A percentile compares a stretch with the other conserved stretches of the same genome.
phyloP scores from a whole-genome alignment of 2,329 filamentous ascomycete genomes.

The Sporothrix sp. region DNA sequence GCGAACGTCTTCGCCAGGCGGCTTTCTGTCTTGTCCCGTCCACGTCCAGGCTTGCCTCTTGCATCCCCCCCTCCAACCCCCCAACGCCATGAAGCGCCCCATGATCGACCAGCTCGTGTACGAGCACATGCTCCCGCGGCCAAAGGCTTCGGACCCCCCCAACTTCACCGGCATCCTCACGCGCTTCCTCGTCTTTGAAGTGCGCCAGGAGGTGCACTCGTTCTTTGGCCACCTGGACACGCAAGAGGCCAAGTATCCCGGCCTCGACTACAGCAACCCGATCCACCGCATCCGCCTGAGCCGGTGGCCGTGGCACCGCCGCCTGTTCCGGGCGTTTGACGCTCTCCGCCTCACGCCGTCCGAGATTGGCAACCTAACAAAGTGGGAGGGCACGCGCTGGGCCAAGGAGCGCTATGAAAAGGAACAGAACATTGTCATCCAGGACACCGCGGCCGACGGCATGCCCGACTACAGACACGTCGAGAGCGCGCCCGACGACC shows the following conservation, averaged over 20 bases:
- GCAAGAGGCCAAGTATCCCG: constrained; percentile 71
- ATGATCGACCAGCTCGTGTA: constrained; percentile 65
- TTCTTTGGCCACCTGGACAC: constrained; percentile 75
- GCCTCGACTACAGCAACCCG: constrained; percentile 64
- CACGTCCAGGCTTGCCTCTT: too few relatives aligned
- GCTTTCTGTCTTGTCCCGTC: too few relatives aligned
- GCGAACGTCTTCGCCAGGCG: too few relatives aligned
- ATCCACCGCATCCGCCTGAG: constrained; percentile 70
- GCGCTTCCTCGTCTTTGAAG: constrained; percentile 63
- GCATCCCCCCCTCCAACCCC: too few relatives aligned
- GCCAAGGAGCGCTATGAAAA: constrained; percentile 70
- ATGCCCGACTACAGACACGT: constrained; percentile 49
- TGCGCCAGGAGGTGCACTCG: constrained; percentile 66
- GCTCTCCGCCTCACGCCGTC: constrained; percentile 54
- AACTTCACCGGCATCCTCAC: constrained; percentile 62
- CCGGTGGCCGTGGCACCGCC: constrained; percentile 66
- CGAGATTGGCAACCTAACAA: constrained; percentile 63
- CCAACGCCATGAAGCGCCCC: constrained; percentile 55
- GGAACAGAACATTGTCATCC: constrained; percentile 60
- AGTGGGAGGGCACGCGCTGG: constrained; percentile 79
- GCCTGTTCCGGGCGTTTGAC: constrained; percentile 69
- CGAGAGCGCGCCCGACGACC: constrained; percentile 26
- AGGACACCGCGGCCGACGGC: constrained; percentile 61
- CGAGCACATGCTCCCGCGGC: constrained; percentile 61
- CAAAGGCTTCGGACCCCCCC: constrained; percentile 56